Base-by-base conservation (phyloP, 768 basidiomycete genomes). In the Tulasnella sp. region DNA sequence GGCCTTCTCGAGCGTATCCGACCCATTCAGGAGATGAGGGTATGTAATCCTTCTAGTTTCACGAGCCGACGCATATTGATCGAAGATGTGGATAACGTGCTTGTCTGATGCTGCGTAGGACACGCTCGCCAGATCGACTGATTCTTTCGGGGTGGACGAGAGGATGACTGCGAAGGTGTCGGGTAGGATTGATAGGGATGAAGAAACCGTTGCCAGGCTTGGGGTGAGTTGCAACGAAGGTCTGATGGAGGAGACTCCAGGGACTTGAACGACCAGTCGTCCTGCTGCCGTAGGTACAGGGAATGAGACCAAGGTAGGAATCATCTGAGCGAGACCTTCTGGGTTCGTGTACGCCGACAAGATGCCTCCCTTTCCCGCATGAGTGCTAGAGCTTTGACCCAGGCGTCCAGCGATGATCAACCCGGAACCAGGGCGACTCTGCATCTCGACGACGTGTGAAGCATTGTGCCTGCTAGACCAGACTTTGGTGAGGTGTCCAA, bases 51-150 rank as follows among this genome's bases (percentile, higher is more conserved):
- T 82, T 78, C 2, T 86, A 81, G 80, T 73, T 71, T 98, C 92
- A 24, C 94, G 83, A 31, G 83, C 76, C 30, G 82, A 76, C 62
- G 81, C 80, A 67, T 87, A 78, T 65, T 94, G 88, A 70, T 98
- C 92, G 67, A 98, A 92, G 43, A 97, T 73, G 69, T 97, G 92
- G 57, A 92, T 77, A 59, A 88, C 82, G 70, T 94, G 89, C 43
- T 73, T 78, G 19, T 73, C 69, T 15, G 76, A 75, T 51, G 87
- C 70, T 60, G 75, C 76, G 74, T 92, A 92, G n/a, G 90, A 76
- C 49, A 90, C 75, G 25, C 79, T 66, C 2, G 92, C 80, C 57
- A 91, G 79, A 66, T 90, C 85, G 49, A 84, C 78, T 15, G 87
- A 76, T 69, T 96, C 90, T 63, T 87, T 84, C 0, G 91, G 82